Conservation (phyloP, 257 asterid genomes). For the Fraxinus cuspidata region DNA sequence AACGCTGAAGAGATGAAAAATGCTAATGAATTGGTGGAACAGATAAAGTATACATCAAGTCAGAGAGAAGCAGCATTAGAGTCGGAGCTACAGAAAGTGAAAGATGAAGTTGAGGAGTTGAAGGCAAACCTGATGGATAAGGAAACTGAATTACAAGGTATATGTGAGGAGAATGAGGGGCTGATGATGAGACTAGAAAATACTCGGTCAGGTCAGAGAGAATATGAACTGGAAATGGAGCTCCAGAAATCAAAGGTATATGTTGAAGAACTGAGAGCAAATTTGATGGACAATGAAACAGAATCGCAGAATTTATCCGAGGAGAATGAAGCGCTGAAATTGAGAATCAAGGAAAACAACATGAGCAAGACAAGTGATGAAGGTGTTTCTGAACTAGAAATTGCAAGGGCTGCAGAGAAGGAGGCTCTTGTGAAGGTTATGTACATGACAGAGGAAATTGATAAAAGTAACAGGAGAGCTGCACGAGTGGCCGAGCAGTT, state of each 20-base stretch:
- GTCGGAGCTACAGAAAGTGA: constrained; percentile 42
- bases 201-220: constrained; percentile 40
- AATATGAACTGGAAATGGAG: constrained; percentile 50
- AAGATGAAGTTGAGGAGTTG: constrained; percentile 65
- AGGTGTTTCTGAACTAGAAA: constrained; percentile 38
- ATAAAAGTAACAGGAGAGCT: constrained; percentile 54
- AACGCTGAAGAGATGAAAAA: constrained; percentile 38
- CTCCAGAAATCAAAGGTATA: constrained; percentile 42
- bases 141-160: constrained; percentile 87
- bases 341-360: constrained; percentile 34
- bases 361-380: constrained; percentile 30
- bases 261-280: constrained; percentile 44
- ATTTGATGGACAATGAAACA: constrained; percentile 50
- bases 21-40: constrained; percentile 59
- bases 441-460: constrained; percentile 61
- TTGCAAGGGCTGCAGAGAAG: constrained; percentile 57
- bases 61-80: constrained; percentile 59
- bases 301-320: constrained; percentile 41
- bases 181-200: constrained; percentile 53
- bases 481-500: constrained; percentile 61
- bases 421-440: constrained; percentile 60
- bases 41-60: constrained; percentile 46
- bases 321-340: constrained; percentile 58
- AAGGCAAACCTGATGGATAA: constrained; percentile 88
- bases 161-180: constrained; percentile 78